These are phyloP conservation scores for Mucor lusitanicus DNA, from an alignment of 371 early-diverging fungal species.

Conservation along the genomic window DNA sequence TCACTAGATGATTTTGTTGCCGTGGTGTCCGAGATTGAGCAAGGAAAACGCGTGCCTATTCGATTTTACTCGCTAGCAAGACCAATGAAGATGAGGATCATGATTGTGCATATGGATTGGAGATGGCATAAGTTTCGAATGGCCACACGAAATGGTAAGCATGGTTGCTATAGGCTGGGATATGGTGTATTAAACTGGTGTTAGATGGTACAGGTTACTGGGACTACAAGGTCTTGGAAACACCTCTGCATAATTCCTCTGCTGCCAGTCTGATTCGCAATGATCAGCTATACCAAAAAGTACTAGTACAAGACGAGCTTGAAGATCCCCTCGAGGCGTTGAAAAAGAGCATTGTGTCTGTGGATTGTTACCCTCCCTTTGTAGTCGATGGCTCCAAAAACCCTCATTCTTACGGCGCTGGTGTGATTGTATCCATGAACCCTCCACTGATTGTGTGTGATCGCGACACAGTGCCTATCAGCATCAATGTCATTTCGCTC, in stretches of 20 bases:
- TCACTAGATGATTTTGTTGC: slow-evolving; percentile 77
- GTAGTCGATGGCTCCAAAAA: slow-evolving; percentile 67
- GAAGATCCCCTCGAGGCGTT: slow-evolving; percentile 10
- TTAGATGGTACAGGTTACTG: slow-evolving; percentile 77
- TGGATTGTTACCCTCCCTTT: slow-evolving; percentile 73
- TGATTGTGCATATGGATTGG: slow-evolving; percentile 77
- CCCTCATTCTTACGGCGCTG: slow-evolving; percentile 71
- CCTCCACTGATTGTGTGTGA: slow-evolving; percentile 78
- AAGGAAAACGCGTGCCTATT: slow-evolving; percentile 81
- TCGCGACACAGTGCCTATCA: slow-evolving; percentile 79
- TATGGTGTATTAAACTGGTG: no score
- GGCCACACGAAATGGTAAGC: slow-evolving; percentile 76
- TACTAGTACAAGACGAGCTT: background rate
- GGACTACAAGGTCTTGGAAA: slow-evolving; percentile 67
- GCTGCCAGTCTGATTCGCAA: background rate
- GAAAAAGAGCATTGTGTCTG: slow-evolving; percentile 51
- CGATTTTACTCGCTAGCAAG: slow-evolving; percentile 69
- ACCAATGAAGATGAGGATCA: slow-evolving; percentile 70
- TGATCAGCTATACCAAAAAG: background rate
- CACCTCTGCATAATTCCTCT: slow-evolving; percentile 29
- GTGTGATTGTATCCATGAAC: slow-evolving; percentile 74
- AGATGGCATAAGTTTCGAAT: slow-evolving; percentile 83
- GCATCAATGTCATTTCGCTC: slow-evolving; percentile 71
- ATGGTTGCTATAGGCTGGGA: no score
- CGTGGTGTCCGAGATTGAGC: slow-evolving; percentile 65